phyloP scores from a whole-genome alignment of 1,284 basidiomycete species.

The Ustilago crameri region DNA sequence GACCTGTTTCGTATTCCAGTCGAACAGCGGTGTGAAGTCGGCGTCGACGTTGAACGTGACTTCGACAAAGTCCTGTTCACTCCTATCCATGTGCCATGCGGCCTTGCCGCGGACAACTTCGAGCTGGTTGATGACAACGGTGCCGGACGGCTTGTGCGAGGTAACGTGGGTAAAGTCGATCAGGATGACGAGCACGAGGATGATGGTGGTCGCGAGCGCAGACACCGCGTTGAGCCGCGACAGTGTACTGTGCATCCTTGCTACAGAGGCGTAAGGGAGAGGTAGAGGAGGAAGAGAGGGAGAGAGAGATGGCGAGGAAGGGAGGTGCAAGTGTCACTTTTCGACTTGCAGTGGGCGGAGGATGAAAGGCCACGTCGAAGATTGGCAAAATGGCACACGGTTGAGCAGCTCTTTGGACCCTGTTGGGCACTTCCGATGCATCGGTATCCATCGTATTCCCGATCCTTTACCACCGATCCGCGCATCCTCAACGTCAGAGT shows the following conservation, averaged over 20 bases:
- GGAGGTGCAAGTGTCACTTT: background rate
- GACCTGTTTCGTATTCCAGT: conserved; percentile 94
- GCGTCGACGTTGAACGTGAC: conserved; percentile 47
- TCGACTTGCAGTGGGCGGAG: background rate
- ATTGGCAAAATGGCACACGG: background rate
- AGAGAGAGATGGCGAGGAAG: background rate
- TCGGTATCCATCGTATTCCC: background rate
- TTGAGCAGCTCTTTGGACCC: conserved; percentile 8
- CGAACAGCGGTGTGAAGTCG: conserved; percentile 84
- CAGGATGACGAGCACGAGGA: conserved; percentile 73
- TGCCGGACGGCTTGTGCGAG: conserved; percentile 70
- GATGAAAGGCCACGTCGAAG: conserved; percentile 16
- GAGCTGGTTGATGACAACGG: conserved; percentile 74
- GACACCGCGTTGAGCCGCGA: conserved; percentile 80
- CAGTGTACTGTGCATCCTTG: conserved; percentile 66
- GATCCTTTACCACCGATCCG: too few species aligned
- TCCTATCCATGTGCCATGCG: conserved; percentile 56
- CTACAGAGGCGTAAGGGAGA: background rate
- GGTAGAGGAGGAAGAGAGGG: background rate
- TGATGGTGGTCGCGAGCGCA: conserved; percentile 72
- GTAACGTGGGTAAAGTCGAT: conserved; percentile 52
- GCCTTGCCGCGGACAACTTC: conserved; percentile 69
- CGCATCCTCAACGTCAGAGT: too few species aligned
- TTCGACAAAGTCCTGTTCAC: conserved; percentile 58
- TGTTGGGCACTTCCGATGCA: background rate